Percentiles rank a stretch among this genome's conserved stretches.
These are phyloP conservation scores for Syncephalastrum sp. DNA, from an alignment of 371 early-diverging fungal genomes.

Conservation along the genomic window DNA sequence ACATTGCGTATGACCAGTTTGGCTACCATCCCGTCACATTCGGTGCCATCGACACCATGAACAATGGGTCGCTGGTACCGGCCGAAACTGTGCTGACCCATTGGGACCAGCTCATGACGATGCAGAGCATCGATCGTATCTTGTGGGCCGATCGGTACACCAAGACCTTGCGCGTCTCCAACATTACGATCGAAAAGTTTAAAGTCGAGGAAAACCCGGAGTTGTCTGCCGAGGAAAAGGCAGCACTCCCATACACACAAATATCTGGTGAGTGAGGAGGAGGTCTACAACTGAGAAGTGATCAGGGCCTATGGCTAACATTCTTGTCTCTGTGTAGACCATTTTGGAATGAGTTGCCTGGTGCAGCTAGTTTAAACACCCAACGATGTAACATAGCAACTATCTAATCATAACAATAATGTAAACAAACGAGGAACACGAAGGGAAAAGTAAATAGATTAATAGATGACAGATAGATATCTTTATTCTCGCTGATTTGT, in stretches of 20 bases:
- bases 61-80: conserved; percentile 43
- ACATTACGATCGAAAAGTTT: conserved; percentile 35
- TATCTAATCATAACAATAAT: no score
- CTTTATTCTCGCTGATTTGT: no score
- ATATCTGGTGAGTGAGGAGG: conserved; percentile 40
- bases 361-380: conserved; percentile 1
- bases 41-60: conserved; percentile 54
- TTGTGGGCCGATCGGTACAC: conserved; percentile 36
- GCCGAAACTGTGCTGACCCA: conserved; percentile 65
- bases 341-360: conserved; percentile 11
- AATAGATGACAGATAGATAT: no score
- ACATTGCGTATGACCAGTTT: conserved; percentile 53
- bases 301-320: not conserved
- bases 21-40: conserved; percentile 81
- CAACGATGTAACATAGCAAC: no score
- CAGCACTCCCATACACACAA: conserved; percentile 40
- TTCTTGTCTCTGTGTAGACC: conserved; percentile 3
- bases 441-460: no score
- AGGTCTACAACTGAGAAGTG: not conserved
- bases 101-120: conserved; percentile 48
- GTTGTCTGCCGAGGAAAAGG: conserved; percentile 4
- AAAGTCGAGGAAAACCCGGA: conserved; percentile 22
- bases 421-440: no score
- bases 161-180: conserved; percentile 8
- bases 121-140: conserved; percentile 73